Conservation (phyloP, 2,329 filamentous ascomycete species). For the Penicillium sp. region DNA sequence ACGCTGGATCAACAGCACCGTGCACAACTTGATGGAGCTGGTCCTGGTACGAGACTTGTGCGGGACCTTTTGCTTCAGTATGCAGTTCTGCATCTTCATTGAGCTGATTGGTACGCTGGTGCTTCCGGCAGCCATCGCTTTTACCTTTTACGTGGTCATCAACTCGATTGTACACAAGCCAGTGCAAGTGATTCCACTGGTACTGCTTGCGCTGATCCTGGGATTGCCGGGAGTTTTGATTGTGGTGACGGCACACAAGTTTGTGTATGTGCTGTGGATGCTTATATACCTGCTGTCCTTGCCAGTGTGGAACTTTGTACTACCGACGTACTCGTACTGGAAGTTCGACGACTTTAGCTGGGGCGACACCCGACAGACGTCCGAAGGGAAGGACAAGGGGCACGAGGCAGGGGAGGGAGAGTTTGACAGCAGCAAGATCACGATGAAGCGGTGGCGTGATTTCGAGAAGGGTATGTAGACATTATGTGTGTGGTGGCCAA, state of each 20-base stretch:
- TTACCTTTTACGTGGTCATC: conserved; percentile 90
- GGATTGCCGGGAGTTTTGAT: conserved; percentile 89
- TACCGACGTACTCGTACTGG: conserved; percentile 93
- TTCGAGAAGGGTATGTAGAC: conserved; percentile 71
- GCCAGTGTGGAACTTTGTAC: conserved; percentile 93
- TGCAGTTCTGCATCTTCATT: conserved; percentile 97
- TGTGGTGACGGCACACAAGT: conserved; percentile 82
- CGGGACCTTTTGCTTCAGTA: conserved; percentile 98
- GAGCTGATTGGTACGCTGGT: conserved; percentile 92
- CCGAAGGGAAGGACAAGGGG: conserved; percentile 80
- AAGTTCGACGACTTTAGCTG: conserved; percentile 99
- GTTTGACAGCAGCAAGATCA: conserved; percentile 97
- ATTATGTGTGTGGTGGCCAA: no score
- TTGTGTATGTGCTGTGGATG: conserved; percentile 94
- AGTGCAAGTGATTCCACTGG: conserved; percentile 78
- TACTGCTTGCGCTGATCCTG: conserved; percentile 80
- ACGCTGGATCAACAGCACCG: conserved; percentile 98
- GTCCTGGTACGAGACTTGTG: conserved; percentile 91
- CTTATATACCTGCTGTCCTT: conserved; percentile 85
- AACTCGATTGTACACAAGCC: conserved; percentile 70
- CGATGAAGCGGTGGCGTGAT: conserved; percentile 97
- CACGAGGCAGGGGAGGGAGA: conserved; percentile 77
- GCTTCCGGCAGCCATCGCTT: conserved; percentile 87
- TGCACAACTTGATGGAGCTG: conserved; percentile 97
- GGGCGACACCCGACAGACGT: conserved; percentile 95